Conservation (phyloP, 2,329 filamentous ascomycete species). For the Ceratocystis lukuohia region DNA sequence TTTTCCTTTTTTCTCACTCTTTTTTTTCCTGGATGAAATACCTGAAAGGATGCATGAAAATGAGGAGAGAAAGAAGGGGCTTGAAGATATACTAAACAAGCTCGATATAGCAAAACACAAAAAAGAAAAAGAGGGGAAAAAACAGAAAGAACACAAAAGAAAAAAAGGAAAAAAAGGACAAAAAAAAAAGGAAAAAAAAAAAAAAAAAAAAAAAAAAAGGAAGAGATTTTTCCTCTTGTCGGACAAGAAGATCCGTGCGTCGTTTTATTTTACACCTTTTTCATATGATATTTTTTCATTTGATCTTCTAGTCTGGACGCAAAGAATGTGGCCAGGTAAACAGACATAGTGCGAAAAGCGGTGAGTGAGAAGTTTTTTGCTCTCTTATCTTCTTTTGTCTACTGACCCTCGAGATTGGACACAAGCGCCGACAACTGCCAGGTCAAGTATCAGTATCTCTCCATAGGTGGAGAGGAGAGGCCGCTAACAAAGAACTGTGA, state of each 20-base stretch:
- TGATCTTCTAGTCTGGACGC: not conserved
- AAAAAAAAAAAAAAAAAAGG: not conserved
- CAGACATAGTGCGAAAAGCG: not conserved
- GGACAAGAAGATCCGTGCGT: conserved; percentile 3
- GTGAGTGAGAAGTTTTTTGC: conserved; percentile 2
- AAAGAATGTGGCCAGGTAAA: not conserved
- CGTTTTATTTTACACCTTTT: not conserved
- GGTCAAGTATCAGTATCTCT: not conserved
- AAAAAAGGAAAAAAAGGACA: not conserved
- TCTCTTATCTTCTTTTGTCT: not conserved
- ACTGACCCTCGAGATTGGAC: not conserved
- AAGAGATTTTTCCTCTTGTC: not conserved
- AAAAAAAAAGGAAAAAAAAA: no score
- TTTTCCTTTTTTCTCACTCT: not conserved
- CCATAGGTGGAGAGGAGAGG: not conserved
- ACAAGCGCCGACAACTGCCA: not conserved
- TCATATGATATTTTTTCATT: no score
- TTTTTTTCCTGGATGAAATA: not conserved
- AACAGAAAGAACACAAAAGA: no score
- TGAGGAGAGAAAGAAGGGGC: not conserved
- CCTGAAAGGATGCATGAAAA: not conserved
- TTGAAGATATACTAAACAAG: not conserved
- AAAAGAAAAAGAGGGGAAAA: no score
- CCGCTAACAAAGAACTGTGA: not conserved
- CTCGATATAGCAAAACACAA: not conserved